Evolutionary conservation across 1,284 basidiomycete genomes (phyloP).

Genomic region (Ceratobasidium sp.): DNA sequence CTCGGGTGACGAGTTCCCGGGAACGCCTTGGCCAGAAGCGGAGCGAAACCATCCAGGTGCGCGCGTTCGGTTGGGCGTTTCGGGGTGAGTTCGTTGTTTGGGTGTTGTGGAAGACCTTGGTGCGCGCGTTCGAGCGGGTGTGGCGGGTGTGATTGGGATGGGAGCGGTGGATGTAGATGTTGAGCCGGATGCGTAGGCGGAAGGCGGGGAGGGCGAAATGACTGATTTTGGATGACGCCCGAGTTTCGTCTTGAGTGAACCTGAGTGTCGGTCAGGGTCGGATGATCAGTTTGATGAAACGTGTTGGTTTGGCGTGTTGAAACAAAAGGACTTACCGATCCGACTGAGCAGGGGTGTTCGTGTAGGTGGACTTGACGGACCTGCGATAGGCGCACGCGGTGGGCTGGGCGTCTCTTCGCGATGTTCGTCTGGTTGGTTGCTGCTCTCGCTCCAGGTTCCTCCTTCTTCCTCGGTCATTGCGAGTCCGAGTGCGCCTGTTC

Average conservation of each 20-base stretch:
- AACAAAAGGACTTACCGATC: slow-evolving; percentile 48
- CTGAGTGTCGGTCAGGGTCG: slow-evolving; percentile 15
- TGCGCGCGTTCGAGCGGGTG: slow-evolving; percentile 24
- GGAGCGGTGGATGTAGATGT: not conserved
- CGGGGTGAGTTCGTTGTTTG: slow-evolving; percentile 11
- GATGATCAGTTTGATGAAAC: slow-evolving; percentile 23
- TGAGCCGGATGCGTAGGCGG: not conserved
- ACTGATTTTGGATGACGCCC: slow-evolving; percentile 14
- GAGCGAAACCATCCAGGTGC: slow-evolving; percentile 31
- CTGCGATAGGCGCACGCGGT: slow-evolving; percentile 20
- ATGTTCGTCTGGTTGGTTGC: slow-evolving; percentile 2
- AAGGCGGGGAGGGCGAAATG: not conserved
- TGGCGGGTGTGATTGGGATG: slow-evolving; percentile 1
- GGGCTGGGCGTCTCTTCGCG: slow-evolving; percentile 33
- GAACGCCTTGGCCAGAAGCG: slow-evolving; percentile 4
- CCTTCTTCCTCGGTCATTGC: slow-evolving; percentile 40
- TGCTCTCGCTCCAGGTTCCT: slow-evolving; percentile 38
- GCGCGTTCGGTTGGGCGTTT: slow-evolving; percentile 9
- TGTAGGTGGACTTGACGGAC: slow-evolving; percentile 48
- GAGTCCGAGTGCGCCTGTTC: slow-evolving; percentile 14
- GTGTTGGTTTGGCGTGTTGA: slow-evolving; percentile 6
- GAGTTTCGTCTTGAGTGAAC: slow-evolving; percentile 36
- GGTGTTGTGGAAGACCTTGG: slow-evolving; percentile 19
- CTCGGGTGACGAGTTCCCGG: no score
- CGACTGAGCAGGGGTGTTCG: slow-evolving; percentile 47